Evolutionary conservation across 2,329 filamentous ascomycete species (phyloP).

Genomic region (Fusarium dimerum): DNA sequence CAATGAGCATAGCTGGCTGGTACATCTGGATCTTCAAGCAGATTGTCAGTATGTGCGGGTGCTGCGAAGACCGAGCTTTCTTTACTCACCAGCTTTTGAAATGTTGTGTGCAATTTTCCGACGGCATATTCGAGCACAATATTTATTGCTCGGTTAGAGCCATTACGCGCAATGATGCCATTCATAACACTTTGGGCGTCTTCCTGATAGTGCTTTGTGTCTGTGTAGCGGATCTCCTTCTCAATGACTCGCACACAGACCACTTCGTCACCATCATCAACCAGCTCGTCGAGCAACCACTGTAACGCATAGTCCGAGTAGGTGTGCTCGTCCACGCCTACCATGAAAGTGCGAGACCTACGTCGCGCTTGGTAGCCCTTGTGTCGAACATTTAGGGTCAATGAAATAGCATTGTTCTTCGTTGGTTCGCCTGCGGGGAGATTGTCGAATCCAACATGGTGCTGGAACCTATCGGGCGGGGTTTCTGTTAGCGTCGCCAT

Average conservation of each 20-base stretch:
- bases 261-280: conserved; percentile 91
- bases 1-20: conserved; percentile 86
- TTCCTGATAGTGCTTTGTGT: conserved; percentile 66
- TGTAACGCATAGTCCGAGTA: conserved; percentile 92
- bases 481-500: conserved; percentile 48
- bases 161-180: conserved; percentile 76
- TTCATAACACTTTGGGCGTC: conserved; percentile 76
- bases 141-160: conserved; percentile 77
- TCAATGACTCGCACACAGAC: conserved; percentile 88
- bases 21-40: conserved; percentile 81
- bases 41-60: conserved; percentile 6
- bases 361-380: conserved; percentile 80
- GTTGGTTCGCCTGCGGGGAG: conserved; percentile 58
- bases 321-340: conserved; percentile 85
- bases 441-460: conserved; percentile 63
- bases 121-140: conserved; percentile 85
- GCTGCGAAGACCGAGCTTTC: background rate
- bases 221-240: conserved; percentile 72
- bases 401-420: conserved; percentile 62
- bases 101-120: conserved; percentile 86
- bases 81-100: conserved; percentile 76
- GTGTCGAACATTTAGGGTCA: conserved; percentile 84
- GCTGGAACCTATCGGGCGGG: conserved; percentile 53
- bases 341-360: conserved; percentile 84
- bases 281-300: conserved; percentile 88